Conservation (phyloP, 2,329 filamentous ascomycete species). For the Fusarium clavum region DNA sequence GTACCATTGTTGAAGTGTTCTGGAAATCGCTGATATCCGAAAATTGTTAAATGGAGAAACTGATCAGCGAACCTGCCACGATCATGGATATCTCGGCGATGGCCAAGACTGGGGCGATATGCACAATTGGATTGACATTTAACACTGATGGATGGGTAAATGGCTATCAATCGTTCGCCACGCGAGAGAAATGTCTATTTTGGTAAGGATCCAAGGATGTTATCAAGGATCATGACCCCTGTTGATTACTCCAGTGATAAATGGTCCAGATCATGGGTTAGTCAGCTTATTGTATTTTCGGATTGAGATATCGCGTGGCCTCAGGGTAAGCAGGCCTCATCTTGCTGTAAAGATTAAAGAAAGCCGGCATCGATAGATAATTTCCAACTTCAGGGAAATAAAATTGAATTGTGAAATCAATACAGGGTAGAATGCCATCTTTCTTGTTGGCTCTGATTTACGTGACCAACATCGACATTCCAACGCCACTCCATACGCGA, state of each 20-base stretch:
- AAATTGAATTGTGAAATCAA: too few species aligned
- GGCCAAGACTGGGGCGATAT: slow-evolving; percentile 10
- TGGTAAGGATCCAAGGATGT: background rate
- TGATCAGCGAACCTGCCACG: background rate
- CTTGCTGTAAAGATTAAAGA: too few species aligned
- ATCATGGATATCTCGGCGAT: slow-evolving; percentile 6
- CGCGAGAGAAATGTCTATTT: background rate
- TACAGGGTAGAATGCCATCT: too few species aligned
- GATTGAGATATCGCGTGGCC: background rate
- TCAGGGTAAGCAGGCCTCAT: background rate
- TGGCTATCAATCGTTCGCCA: slow-evolving; percentile 20
- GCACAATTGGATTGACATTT: background rate
- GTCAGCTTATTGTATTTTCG: background rate
- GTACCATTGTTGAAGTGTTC: background rate
- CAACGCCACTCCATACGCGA: background rate
- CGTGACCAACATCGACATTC: background rate
- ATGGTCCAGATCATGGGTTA: background rate
- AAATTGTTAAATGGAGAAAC: background rate
- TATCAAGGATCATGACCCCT: slow-evolving; percentile 6
- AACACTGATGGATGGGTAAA: background rate
- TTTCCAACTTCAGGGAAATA: too few species aligned
- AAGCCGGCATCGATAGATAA: too few species aligned
- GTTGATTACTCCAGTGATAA: background rate
- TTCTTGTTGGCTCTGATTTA: too few species aligned
- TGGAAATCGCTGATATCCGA: background rate